These are phyloP conservation scores for Sordariomycetes sp. DNA, from an alignment of 2,329 filamentous ascomycete genomes.

Conservation along the genomic window DNA sequence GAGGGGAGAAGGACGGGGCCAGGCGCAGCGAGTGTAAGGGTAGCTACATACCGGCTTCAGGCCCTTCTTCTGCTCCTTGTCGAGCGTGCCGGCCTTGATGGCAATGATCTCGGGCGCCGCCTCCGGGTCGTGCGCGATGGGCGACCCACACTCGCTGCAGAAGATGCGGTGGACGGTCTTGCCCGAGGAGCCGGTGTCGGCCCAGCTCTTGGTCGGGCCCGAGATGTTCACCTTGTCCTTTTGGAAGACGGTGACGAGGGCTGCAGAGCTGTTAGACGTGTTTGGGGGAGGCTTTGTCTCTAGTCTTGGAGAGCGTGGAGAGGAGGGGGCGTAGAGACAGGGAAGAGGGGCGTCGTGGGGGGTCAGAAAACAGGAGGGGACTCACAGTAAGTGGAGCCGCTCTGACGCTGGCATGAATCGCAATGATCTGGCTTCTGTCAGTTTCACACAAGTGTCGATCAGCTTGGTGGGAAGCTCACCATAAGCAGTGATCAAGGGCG, in stretches of 20 bases:
- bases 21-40: not conserved
- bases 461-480: conserved; percentile 12
- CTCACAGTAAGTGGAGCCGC: conserved; percentile 54
- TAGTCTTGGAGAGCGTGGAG: not conserved
- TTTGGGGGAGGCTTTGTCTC: not conserved
- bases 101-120: conserved; percentile 58
- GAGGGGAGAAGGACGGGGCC: not conserved
- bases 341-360: not conserved
- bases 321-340: not conserved
- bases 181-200: conserved; percentile 45
- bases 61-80: conserved; percentile 50
- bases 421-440: conserved; percentile 35
- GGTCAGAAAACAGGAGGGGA: conserved; percentile 1
- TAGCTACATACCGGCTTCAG: conserved; percentile 45
- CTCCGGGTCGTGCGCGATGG: conserved; percentile 58
- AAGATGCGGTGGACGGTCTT: conserved; percentile 54
- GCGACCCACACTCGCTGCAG: conserved; percentile 56
- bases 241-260: conserved; percentile 51
- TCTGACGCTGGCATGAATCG: conserved; percentile 60
- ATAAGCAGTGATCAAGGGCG: conserved; percentile 43
- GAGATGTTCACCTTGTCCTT: conserved; percentile 52
- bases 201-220: conserved; percentile 51
- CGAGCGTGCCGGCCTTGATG: conserved; percentile 53
- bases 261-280: conserved; percentile 18
- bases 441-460: not conserved